These are phyloP conservation scores for Vitis hybrid DNA, from an alignment of 177 flowering plant species.

Conservation along the genomic window DNA sequence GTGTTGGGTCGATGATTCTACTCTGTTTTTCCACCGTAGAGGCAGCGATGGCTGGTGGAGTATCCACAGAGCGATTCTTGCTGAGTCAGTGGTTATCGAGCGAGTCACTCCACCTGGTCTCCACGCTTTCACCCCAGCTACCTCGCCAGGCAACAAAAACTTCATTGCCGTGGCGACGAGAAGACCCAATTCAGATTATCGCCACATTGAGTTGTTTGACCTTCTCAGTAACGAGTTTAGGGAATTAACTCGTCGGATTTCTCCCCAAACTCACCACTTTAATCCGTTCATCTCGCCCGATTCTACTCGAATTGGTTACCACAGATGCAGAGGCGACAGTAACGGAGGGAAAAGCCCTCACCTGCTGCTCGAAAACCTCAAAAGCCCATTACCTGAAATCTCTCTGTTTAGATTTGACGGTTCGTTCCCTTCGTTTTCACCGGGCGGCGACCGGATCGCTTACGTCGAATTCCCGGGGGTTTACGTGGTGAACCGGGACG, in stretches of 20 bases:
- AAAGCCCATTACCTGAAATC: conserved; percentile 37
- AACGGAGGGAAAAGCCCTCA: conserved; percentile 24
- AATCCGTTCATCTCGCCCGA: conserved; percentile 85
- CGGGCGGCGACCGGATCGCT: conserved; percentile 68
- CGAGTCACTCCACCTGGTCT: conserved; percentile 87
- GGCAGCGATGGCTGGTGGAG: conserved; percentile 84
- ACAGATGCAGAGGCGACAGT: conserved; percentile 55
- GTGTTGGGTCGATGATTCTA: conserved; percentile 71
- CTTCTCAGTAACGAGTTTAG: conserved; percentile 38
- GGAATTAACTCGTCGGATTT: conserved; percentile 52
- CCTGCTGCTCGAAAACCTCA: conserved; percentile 58
- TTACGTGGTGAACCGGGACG: conserved; percentile 70
- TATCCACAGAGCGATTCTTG: conserved; percentile 53
- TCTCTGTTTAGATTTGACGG: conserved; percentile 76
- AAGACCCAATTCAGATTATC: conserved; percentile 57
- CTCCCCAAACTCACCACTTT: conserved; percentile 70
- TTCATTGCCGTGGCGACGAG: conserved; percentile 81
- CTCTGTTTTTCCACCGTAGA: conserved; percentile 70
- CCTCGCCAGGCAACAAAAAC: conserved; percentile 45
- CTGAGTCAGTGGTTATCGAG: conserved; percentile 39
- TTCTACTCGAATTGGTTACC: conserved; percentile 66
- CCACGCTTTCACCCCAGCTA: conserved; percentile 89
- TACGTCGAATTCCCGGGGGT: conserved; percentile 64
- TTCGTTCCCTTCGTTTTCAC: conserved; percentile 85
- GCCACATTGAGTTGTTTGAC: conserved; percentile 77